Percentiles rank a stretch among this genome's conserved stretches.
These are phyloP conservation scores for Boletus rufocinnamomeus DNA, from an alignment of 768 basidiomycete genomes.

Conservation along the genomic window DNA sequence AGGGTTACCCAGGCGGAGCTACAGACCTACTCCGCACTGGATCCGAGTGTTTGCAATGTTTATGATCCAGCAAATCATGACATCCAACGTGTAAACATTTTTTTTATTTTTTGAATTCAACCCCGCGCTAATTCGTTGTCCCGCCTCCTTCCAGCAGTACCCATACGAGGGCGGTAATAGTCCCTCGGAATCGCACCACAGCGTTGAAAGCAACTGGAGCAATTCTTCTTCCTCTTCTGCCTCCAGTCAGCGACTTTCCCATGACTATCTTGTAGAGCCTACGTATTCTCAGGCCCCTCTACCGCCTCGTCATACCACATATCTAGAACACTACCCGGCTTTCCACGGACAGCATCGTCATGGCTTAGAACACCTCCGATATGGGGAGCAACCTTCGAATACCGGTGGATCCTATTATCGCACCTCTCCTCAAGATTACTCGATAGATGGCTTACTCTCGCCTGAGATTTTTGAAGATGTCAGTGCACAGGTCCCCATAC, in stretches of 20 bases:
- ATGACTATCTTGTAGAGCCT: conserved; percentile 10
- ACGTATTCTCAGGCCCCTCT: conserved; percentile 7
- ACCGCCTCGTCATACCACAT: neutral
- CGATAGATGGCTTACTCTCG: conserved; percentile 9
- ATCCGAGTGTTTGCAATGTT: conserved; percentile 11
- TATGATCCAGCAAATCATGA: conserved; percentile 16
- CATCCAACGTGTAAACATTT: conserved; percentile 21
- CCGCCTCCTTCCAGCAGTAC: conserved; percentile 16
- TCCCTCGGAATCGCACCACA: conserved; percentile 29
- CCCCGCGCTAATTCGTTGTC: neutral
- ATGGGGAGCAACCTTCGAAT: conserved; percentile 17
- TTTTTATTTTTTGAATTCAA: neutral
- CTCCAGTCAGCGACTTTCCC: conserved; percentile 18
- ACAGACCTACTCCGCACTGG: conserved; percentile 14
- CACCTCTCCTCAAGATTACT: conserved; percentile 13
- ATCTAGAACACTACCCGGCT: conserved; percentile 25
- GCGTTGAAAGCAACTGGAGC: conserved; percentile 32
- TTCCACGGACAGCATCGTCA: conserved; percentile 25
- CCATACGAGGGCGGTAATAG: conserved; percentile 23
- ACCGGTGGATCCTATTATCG: conserved; percentile 21
- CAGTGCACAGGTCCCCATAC: neutral
- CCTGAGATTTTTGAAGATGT: conserved; percentile 19
- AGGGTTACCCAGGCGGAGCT: conserved; percentile 24
- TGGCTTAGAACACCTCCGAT: conserved; percentile 25
- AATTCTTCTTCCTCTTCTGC: conserved; percentile 26